Percentiles rank a stretch among this genome's conserved stretches.
phyloP scores from a whole-genome alignment of 2,329 filamentous ascomycete genomes.

The Ophiostoma fasciatum region DNA sequence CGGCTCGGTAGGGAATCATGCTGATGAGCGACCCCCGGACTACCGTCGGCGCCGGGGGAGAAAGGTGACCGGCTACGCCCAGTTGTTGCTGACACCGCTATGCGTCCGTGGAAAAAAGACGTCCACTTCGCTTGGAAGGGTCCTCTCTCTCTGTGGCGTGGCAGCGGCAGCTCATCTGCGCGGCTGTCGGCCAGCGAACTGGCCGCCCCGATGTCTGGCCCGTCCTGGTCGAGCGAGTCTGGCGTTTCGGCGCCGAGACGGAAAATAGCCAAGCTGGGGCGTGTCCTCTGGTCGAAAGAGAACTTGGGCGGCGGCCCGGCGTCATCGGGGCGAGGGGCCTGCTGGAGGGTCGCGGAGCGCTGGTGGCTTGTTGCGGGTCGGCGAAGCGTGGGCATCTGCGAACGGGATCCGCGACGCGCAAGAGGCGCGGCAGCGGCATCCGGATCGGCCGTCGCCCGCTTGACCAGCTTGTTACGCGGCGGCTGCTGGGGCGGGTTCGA shows the following conservation, averaged over 20 bases:
- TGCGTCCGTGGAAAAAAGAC: slow-evolving; percentile 41
- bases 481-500: slow-evolving; percentile 29
- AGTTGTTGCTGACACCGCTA: slow-evolving; percentile 15
- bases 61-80: slow-evolving; percentile 16
- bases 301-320: slow-evolving; percentile 16
- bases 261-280: slow-evolving; percentile 12
- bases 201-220: neutral
- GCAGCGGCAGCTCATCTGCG: neutral
- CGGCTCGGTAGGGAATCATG: slow-evolving; percentile 16
- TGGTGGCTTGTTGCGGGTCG: slow-evolving; percentile 69
- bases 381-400: slow-evolving; percentile 50
- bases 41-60: too few relatives aligned
- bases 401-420: slow-evolving; percentile 35
- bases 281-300: slow-evolving; percentile 21
- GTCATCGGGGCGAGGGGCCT: slow-evolving; percentile 20
- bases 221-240: slow-evolving; percentile 9
- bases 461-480: slow-evolving; percentile 63
- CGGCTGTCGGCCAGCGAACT: too few relatives aligned
- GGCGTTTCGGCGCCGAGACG: slow-evolving; percentile 7
- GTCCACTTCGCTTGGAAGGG: slow-evolving; percentile 26
- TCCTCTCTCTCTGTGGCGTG: neutral
- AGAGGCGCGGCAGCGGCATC: slow-evolving; percentile 24
- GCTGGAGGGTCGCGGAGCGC: slow-evolving; percentile 54
- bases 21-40: too few relatives aligned
- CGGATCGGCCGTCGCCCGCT: slow-evolving; percentile 48